These are phyloP conservation scores for Misopates orontium DNA, from an alignment of 257 asterid species.

Conservation along the genomic window DNA sequence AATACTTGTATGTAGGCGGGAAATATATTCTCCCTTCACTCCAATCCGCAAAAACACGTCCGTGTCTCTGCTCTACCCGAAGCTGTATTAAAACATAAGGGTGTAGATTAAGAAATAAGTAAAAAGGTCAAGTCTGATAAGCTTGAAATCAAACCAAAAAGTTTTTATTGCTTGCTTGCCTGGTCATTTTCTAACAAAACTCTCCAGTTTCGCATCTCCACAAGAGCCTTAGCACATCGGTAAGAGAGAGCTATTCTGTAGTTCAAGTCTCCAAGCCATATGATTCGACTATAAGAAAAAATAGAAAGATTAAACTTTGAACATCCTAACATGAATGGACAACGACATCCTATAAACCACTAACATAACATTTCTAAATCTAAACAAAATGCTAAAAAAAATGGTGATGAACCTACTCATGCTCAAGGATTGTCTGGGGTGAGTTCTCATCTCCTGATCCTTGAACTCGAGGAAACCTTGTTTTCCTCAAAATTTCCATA, in stretches of 20 bases:
- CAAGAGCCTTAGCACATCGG: conserved; percentile 89
- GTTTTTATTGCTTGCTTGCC: conserved; percentile 46
- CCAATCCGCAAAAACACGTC: conserved; percentile 88
- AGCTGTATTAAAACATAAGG: conserved; percentile 52
- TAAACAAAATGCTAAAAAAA: neutral
- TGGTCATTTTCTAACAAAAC: conserved; percentile 93
- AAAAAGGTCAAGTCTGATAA: neutral
- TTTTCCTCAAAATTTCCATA: conserved; percentile 91
- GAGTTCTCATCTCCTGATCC: conserved; percentile 65
- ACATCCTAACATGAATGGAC: too few species aligned
- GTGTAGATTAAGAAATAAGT: neutral
- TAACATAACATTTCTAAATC: neutral
- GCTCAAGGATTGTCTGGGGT: conserved; percentile 95
- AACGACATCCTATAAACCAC: neutral
- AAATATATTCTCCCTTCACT: conserved; percentile 82
- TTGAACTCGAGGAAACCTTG: conserved; percentile 88
- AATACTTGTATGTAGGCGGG: conserved; percentile 92
- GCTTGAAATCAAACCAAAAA: conserved; percentile 10
- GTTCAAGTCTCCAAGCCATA: conserved; percentile 98
- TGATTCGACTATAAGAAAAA: conserved; percentile 64
- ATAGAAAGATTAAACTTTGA: conserved; percentile 7
- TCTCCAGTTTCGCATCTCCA: conserved; percentile 97
- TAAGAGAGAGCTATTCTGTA: conserved; percentile 88
- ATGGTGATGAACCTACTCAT: conserved; percentile 60
- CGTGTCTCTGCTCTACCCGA: conserved; percentile 65